Evolutionary conservation across 768 basidiomycete species (phyloP).

Genomic region (Trametes gibbosa): DNA sequence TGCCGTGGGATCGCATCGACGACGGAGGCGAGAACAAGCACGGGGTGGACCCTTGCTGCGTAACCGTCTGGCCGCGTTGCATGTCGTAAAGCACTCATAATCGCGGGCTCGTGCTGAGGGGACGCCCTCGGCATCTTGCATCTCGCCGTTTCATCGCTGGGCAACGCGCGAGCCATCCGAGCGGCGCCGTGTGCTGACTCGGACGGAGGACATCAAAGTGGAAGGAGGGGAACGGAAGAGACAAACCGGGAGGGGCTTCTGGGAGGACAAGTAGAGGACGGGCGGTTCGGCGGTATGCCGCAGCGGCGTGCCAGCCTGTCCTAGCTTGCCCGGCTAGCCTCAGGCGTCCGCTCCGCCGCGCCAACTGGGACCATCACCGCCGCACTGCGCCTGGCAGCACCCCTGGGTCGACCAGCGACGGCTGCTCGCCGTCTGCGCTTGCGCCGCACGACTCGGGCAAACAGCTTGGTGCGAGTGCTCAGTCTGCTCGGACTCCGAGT

Average conservation of each 20-base stretch:
- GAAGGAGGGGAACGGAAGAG: neutral
- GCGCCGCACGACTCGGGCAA: no score
- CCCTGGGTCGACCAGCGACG: no score
- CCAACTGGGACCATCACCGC: neutral
- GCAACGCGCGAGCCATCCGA: neutral
- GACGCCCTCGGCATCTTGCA: neutral
- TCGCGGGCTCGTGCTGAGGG: neutral
- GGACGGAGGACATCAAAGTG: neutral
- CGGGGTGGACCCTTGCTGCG: neutral
- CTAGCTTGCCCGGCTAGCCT: neutral
- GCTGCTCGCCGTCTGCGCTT: no score
- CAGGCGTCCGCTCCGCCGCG: neutral
- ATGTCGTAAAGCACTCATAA: neutral
- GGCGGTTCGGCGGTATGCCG: neutral
- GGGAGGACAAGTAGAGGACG: neutral
- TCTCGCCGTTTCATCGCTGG: neutral
- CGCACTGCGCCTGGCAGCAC: neutral
- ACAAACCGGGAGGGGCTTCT: neutral
- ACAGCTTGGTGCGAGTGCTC: no score
- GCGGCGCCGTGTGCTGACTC: neutral
- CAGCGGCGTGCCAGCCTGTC: neutral
- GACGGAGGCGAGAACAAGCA: neutral
- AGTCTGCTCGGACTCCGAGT: no score
- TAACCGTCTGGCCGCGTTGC: neutral
- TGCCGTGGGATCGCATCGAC: neutral